These are phyloP conservation scores for Sextonia rubra DNA, from an alignment of 164 flowering plant species.

Conservation along the genomic window DNA sequence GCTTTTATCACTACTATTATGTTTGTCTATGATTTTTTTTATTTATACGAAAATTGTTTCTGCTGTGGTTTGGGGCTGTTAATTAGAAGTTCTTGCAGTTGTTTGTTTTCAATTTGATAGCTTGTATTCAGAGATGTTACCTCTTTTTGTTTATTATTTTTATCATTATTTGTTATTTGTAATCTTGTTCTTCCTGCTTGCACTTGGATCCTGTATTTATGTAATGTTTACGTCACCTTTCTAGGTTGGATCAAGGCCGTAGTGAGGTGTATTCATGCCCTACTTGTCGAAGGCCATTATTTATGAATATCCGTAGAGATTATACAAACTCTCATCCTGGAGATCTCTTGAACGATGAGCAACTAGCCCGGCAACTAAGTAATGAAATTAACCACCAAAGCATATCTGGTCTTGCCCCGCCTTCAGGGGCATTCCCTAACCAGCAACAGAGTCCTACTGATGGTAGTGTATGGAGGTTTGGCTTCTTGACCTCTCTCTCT, in stretches of 20 bases:
- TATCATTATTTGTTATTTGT: not conserved
- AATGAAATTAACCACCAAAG: constrained; percentile 49
- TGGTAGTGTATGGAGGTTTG: constrained; percentile 68
- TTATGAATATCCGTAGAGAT: constrained; percentile 42
- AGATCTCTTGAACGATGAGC: constrained; percentile 63
- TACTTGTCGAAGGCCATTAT: constrained; percentile 94
- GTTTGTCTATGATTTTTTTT: not conserved
- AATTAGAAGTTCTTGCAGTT: not conserved
- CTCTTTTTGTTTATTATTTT: not conserved
- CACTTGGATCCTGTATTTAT: not conserved
- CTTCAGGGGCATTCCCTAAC: constrained; percentile 49
- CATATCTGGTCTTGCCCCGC: constrained; percentile 34
- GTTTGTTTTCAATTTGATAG: constrained; percentile 1
- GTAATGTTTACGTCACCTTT: constrained; percentile 12
- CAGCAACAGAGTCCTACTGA: constrained; percentile 52
- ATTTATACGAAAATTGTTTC: too few species aligned
- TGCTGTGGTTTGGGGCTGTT: not conserved
- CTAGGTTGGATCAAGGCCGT: constrained; percentile 95
- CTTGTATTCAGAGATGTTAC: not conserved
- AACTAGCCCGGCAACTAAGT: constrained; percentile 68
- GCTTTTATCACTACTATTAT: not conserved
- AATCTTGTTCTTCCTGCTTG: constrained; percentile 2
- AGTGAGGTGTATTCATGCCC: constrained; percentile 82
- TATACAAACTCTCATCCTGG: constrained; percentile 28
- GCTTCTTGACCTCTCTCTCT: constrained; percentile 1